Conservation (phyloP, 768 basidiomycete genomes). For the Russula sp. region DNA sequence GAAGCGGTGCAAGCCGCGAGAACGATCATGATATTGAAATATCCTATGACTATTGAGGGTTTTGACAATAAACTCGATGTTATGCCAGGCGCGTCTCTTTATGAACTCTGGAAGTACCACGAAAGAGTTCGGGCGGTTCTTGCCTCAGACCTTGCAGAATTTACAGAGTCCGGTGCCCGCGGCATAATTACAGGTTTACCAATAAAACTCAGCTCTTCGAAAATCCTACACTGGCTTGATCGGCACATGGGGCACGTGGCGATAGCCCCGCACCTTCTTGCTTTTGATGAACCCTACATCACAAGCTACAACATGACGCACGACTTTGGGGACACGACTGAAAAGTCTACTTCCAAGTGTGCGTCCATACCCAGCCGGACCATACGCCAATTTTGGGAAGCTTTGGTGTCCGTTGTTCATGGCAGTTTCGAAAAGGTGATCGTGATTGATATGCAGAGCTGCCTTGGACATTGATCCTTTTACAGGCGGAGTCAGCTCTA, state of each 20-base stretch:
- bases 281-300: slow-evolving; percentile 4
- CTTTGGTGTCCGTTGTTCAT: background rate
- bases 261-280: background rate
- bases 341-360: background rate
- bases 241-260: slow-evolving; percentile 1
- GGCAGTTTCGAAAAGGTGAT: background rate
- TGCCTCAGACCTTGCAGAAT: background rate
- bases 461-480: background rate
- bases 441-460: background rate
- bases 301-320: background rate
- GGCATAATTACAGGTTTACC: background rate
- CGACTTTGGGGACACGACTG: background rate
- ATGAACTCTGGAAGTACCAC: slow-evolving; percentile 17
- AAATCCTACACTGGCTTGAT: slow-evolving; percentile 4
- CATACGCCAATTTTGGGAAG: slow-evolving; percentile 6
- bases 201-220: background rate
- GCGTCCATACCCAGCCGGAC: background rate
- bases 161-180: background rate
- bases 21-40: background rate
- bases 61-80: background rate
- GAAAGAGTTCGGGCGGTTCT: background rate
- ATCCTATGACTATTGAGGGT: background rate
- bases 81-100: slow-evolving; percentile 1
- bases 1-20: background rate
- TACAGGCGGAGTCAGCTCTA: background rate